phyloP scores from a whole-genome alignment of 345 rosid species.

The Moricandia moricandioides region DNA sequence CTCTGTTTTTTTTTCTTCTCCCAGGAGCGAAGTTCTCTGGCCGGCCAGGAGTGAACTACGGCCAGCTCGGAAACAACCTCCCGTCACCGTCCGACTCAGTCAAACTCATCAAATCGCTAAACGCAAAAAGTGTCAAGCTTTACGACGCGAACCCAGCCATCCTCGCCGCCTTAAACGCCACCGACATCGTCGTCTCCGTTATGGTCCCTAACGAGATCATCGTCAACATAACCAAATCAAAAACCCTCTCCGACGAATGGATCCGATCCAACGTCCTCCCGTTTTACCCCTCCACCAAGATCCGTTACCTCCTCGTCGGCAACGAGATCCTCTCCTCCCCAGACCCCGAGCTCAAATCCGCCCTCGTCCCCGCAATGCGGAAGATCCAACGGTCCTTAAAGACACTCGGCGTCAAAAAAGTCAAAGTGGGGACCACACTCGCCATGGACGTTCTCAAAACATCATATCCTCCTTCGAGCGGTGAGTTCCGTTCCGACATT shows the following conservation, averaged over 20 bases:
- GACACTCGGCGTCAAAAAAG: conserved; percentile 41
- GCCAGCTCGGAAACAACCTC: conserved; percentile 68
- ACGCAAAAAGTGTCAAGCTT: conserved; percentile 63
- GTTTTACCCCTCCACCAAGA: conserved; percentile 55
- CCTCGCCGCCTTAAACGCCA: conserved; percentile 53
- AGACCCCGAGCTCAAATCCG: conserved; percentile 40
- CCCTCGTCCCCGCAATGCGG: conserved; percentile 83
- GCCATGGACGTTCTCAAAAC: conserved; percentile 69
- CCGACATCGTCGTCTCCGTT: conserved; percentile 57
- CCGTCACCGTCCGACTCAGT: conserved; percentile 52
- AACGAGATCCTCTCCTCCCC: conserved; percentile 64
- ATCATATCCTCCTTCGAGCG: conserved; percentile 82
- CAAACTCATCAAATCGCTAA: conserved; percentile 49
- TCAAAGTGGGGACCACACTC: conserved; percentile 76
- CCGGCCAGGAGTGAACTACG: conserved; percentile 73
- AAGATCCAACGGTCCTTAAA: conserved; percentile 55
- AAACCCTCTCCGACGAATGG: conserved; percentile 61
- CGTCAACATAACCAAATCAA: conserved; percentile 44
- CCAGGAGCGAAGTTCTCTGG: conserved; percentile 54
- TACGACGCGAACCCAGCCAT: conserved; percentile 67
- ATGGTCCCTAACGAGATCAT: conserved; percentile 70
- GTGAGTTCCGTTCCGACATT: conserved; percentile 68
- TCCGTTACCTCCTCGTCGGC: conserved; percentile 85
- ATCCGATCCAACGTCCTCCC: conserved; percentile 53
- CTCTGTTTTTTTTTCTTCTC: neutral